Percentiles rank a stretch among this genome's conserved stretches.
Conservation (phyloP, 306 rosid genomes). For the Coriaria nepalensis region DNA sequence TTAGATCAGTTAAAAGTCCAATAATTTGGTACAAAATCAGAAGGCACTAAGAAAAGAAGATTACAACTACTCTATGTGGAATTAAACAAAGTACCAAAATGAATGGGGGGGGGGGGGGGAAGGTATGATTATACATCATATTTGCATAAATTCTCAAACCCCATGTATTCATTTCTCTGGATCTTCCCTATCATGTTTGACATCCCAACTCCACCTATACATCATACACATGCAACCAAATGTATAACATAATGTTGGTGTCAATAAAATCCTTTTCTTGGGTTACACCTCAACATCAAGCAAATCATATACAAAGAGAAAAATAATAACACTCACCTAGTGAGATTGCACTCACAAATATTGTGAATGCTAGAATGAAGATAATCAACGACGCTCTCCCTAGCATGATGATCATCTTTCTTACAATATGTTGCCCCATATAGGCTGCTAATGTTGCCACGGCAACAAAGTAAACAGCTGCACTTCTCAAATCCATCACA, state of each 20-base stretch:
- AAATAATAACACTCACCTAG: conserved; percentile 34
- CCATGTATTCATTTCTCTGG: conserved; percentile 54
- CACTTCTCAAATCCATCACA: background rate
- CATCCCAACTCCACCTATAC: conserved; percentile 86
- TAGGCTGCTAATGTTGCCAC: conserved; percentile 78
- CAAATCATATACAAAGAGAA: no score
- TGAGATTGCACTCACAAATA: conserved; percentile 66
- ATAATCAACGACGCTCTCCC: conserved; percentile 88
- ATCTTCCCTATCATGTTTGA: conserved; percentile 43
- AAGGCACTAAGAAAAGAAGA: background rate
- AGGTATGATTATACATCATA: no score
- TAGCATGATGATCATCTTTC: conserved; percentile 40
- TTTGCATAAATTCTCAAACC: conserved; percentile 71
- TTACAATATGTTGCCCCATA: conserved; percentile 64
- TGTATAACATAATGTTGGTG: background rate
- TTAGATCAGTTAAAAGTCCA: no score
- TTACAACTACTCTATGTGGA: conserved; percentile 1
- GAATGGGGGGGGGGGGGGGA: background rate
- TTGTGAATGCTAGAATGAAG: conserved; percentile 61
- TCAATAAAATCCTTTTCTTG: no score
- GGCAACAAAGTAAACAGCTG: conserved; percentile 56
- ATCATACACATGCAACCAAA: conserved; percentile 1
- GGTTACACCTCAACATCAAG: no score
- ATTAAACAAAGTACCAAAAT: background rate
- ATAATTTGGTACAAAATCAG: background rate